Evolutionary conservation across 2,329 filamentous ascomycete genomes (phyloP).

Genomic region (Colletotrichum agaves): DNA sequence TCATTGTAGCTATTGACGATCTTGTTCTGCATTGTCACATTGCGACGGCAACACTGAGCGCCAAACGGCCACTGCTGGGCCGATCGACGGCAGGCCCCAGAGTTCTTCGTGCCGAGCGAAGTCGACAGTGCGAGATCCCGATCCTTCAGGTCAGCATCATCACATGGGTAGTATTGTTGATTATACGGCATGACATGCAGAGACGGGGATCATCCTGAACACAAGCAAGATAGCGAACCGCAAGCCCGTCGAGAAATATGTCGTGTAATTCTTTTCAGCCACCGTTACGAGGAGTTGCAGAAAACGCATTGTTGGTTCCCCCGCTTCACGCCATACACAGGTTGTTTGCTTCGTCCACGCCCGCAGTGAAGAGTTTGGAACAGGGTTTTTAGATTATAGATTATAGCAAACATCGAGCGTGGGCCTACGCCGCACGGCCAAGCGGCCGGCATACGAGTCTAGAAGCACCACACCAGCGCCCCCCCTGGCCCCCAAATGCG

Average conservation of each 20-base stretch:
- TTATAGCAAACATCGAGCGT: background rate
- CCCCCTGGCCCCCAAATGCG: background rate
- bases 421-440: background rate
- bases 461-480: background rate
- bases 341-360: background rate
- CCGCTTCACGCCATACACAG: background rate
- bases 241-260: background rate
- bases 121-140: background rate
- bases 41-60: no score
- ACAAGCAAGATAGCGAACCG: background rate
- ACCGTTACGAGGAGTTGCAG: background rate
- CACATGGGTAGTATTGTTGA: background rate
- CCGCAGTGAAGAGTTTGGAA: background rate
- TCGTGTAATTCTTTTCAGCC: background rate
- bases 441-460: background rate
- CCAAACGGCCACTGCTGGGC: no score
- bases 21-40: no score
- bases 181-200: background rate
- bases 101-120: background rate
- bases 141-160: no score
- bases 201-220: background rate
- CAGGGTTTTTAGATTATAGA: background rate
- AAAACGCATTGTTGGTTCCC: background rate
- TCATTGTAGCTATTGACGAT: no score
- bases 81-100: no score